These are phyloP conservation scores for Cyberlindnera samutprakarnensis DNA, from an alignment of 805 yeast species.

Conservation along the genomic window DNA sequence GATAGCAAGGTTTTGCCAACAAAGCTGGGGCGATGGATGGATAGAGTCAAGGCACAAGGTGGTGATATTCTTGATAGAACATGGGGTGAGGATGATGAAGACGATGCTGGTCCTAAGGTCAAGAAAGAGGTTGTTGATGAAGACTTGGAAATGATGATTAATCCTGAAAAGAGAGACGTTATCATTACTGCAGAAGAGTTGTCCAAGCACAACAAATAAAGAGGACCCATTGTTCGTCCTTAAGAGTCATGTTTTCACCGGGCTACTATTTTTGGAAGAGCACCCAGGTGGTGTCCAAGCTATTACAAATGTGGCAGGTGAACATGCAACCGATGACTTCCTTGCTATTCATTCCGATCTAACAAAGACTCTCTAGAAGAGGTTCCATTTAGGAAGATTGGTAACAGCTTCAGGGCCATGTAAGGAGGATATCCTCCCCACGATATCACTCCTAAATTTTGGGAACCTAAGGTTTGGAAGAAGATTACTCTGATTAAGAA, in stretches of 20 bases:
- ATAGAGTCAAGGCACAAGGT: constrained; percentile 25
- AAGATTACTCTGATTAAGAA: constrained; percentile 16
- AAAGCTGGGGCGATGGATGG: constrained; percentile 31
- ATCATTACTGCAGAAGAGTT: constrained; percentile 7
- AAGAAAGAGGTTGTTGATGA: constrained; percentile 15
- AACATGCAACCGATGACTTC: constrained; percentile 26
- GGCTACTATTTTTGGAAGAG: constrained; percentile 25
- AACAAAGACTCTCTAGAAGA: constrained; percentile 20
- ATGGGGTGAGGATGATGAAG: constrained; percentile 25
- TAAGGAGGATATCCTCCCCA: too few species aligned
- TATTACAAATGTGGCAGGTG: constrained; percentile 22
- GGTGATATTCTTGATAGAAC: constrained; percentile 24
- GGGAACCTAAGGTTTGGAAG: constrained; percentile 27
- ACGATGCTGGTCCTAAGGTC: constrained; percentile 1
- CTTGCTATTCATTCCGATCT: constrained; percentile 27
- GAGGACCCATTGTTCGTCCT: constrained; percentile 19
- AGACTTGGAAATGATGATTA: constrained; percentile 23
- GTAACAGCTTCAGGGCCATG: too few species aligned
- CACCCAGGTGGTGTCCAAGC: constrained; percentile 27
- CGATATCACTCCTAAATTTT: constrained; percentile 19
- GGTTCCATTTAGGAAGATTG: constrained; percentile 21
- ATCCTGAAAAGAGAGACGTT: constrained; percentile 17
- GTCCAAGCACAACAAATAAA: constrained; percentile 5
- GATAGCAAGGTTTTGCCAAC: constrained; percentile 25
- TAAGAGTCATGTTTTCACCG: constrained; percentile 31